phyloP scores from a whole-genome alignment of 1,284 basidiomycete species.

The Cryptococcus hybrid region DNA sequence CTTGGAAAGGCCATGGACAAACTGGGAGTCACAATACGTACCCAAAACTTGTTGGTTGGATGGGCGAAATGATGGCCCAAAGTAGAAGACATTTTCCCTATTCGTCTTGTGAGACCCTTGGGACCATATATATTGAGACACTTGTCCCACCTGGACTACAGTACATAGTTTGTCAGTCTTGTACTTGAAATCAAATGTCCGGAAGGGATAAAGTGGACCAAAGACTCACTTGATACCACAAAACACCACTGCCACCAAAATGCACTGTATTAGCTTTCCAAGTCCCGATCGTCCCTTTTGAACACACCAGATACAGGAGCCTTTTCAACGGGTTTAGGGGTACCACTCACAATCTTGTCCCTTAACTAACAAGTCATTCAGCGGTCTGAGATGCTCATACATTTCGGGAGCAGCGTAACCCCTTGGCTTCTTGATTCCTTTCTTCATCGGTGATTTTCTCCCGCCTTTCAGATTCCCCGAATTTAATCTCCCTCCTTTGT shows the following conservation, averaged over 20 bases:
- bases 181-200: neutral
- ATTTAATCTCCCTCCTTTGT: neutral
- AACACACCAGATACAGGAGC: neutral
- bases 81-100: slow-evolving; percentile 61
- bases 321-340: neutral
- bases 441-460: neutral
- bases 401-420: slow-evolving; percentile 43
- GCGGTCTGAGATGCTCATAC: slow-evolving; percentile 40
- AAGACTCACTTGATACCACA: slow-evolving; percentile 63
- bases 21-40: slow-evolving; percentile 7
- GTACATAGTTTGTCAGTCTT: no score
- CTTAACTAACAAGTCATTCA: slow-evolving; percentile 46
- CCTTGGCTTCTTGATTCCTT: slow-evolving; percentile 21
- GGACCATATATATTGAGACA: no score
- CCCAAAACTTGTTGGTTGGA: slow-evolving; percentile 60
- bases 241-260: slow-evolving; percentile 56
- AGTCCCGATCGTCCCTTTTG: neutral
- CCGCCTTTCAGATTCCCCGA: neutral
- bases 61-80: slow-evolving; percentile 70
- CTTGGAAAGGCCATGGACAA: neutral
- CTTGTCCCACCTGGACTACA: no score
- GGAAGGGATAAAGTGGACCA: neutral
- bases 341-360: slow-evolving; percentile 53
- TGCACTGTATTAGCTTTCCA: neutral
- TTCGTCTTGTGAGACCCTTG: slow-evolving; percentile 22